These are phyloP conservation scores for Plasmodium gonderi DNA, from an alignment of 169 alveolate genomes.

Conservation along the genomic window DNA sequence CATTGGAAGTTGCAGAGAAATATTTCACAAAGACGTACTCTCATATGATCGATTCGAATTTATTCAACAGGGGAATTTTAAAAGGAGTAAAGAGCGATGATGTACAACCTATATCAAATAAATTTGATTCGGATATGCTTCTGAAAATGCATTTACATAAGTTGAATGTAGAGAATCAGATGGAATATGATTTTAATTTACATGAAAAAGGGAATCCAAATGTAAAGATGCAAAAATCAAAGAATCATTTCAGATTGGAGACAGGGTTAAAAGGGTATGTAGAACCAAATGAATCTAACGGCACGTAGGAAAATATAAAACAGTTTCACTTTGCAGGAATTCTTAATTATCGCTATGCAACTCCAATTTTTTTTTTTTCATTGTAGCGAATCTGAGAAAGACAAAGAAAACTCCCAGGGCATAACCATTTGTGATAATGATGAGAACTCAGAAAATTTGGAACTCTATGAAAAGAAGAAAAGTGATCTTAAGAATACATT, in stretches of 20 bases:
- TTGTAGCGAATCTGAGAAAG: constrained; percentile 6
- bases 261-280: background rate
- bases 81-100: background rate
- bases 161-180: background rate
- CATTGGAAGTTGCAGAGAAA: constrained; percentile 20
- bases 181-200: background rate
- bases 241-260: background rate
- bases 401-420: background rate
- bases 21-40: constrained; percentile 22
- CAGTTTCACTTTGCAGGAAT: too few species aligned
- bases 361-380: background rate
- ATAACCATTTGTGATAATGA: background rate
- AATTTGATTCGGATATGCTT: background rate
- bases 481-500: constrained; percentile 18
- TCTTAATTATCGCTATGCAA: background rate
- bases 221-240: background rate
- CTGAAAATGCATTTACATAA: constrained; percentile 29
- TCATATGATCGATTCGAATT: background rate
- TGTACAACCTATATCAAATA: background rate
- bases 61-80: background rate
- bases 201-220: background rate
- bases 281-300: background rate
- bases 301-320: too few species aligned
- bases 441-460: background rate
- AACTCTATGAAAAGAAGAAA: constrained; percentile 29